Evolutionary conservation across 2,329 filamentous ascomycete genomes (phyloP), one percentile per base, ranked within the genome.

Genomic region (Trichoderma endophyticum): DNA sequence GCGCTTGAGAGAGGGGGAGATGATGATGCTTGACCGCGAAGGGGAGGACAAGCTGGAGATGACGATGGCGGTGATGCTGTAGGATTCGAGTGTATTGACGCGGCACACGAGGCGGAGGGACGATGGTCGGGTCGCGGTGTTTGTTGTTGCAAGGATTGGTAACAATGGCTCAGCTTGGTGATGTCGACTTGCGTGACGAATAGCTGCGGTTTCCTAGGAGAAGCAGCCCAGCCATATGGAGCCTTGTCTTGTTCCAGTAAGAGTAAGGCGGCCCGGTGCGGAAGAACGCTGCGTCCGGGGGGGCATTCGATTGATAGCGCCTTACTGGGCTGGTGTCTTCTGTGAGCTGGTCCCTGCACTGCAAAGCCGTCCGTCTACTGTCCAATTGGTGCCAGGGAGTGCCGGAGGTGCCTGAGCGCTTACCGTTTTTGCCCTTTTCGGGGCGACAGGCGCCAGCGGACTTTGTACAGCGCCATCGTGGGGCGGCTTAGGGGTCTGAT

Each of bases 281-380:
- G 72, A 72, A 74, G 69, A 73, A 74, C 69, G 69, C 69, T 59
- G 28, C 24, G 24, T 65, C 72, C 60, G 69, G 68, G 6, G 57
- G 15, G 39, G 3, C 39, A 18, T 18, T 43, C 7, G 39, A 43
- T 43, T 18, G 36, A 39, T 43, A 43, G 39, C 39, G 15, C 39
- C 39, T 43, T 43, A n/a, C 2, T 15, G 18, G 14, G 56, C 57
- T 28, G 36, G 36, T 43, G 30, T 61, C n/a, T 61, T 24, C 56
- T 21, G 3, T 39, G 43, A 63, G 34, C 34, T 36, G 34, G 34
- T 8, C 36, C 36, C 43, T 48, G 43, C 24, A 30, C 26, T 36
- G 34, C 34, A 36, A 36, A 36, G 34, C 34, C 34, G 34, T 36
- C 34, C 26, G 9, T 11, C 54, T 15, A 28, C 26, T 18, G 15